Conservation (phyloP, 2,329 filamentous ascomycete genomes). For the Byssoonygena ceratinophila region DNA sequence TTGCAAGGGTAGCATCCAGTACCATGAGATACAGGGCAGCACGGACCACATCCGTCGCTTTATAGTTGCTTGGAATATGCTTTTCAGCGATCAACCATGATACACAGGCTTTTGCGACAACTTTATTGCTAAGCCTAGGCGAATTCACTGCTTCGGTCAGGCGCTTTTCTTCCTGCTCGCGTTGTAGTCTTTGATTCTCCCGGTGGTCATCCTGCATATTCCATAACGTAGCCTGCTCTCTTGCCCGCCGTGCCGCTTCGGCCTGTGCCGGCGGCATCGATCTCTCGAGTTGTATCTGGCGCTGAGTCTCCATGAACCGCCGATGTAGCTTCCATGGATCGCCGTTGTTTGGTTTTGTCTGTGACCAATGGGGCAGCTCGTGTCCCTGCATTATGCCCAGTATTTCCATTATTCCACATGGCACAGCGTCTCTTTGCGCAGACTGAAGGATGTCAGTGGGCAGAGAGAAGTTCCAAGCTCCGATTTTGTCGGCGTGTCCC, state of each 20-base stretch:
- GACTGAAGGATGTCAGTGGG: slow-evolving; percentile 20
- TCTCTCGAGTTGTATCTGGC: slow-evolving; percentile 19
- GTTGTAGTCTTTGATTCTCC: slow-evolving; percentile 10
- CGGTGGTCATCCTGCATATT: slow-evolving; percentile 18
- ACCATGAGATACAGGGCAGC: slow-evolving; percentile 24
- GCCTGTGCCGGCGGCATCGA: slow-evolving; percentile 24
- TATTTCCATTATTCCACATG: slow-evolving; percentile 24
- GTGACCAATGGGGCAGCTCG: slow-evolving; percentile 22
- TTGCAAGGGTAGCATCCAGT: slow-evolving; percentile 19
- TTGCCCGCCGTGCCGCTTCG: slow-evolving; percentile 18
- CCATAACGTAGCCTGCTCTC: slow-evolving; percentile 16
- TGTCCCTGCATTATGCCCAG: slow-evolving; percentile 21
- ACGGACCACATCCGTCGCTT: slow-evolving; percentile 18
- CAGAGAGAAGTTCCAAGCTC: slow-evolving; percentile 21
- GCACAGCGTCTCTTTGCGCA: slow-evolving; percentile 21
- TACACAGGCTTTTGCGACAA: slow-evolving; percentile 21
- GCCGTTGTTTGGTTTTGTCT: slow-evolving; percentile 13
- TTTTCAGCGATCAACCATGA: slow-evolving; percentile 20
- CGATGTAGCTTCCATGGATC: slow-evolving; percentile 16
- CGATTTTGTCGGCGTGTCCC: slow-evolving; percentile 16
- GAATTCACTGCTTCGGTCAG: slow-evolving; percentile 22
- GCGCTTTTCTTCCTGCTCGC: slow-evolving; percentile 21
- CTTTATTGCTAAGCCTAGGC: slow-evolving; percentile 20
- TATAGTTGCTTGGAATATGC: slow-evolving; percentile 21
- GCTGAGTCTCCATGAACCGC: slow-evolving; percentile 16